phyloP scores from a whole-genome alignment of 495 filamentous ascomycete species.

The Neurospora sp. region DNA sequence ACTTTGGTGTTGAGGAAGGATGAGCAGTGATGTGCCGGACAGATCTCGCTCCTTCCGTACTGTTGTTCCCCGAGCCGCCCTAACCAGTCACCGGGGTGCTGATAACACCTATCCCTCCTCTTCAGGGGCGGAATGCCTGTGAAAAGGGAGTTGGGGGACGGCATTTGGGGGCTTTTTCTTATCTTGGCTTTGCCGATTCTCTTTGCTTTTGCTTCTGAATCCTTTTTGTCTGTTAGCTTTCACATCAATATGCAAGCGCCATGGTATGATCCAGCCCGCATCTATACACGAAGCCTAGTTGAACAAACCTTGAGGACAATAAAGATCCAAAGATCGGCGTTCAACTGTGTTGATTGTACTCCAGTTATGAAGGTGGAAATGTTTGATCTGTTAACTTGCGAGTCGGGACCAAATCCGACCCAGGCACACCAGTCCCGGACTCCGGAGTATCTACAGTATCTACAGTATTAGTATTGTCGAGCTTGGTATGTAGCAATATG shows the following conservation, averaged over 20 bases:
- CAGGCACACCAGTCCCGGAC: not conserved
- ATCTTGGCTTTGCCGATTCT: not conserved
- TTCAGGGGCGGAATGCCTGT: not conserved
- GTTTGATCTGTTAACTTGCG: not conserved
- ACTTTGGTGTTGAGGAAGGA: not conserved
- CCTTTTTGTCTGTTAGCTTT: not conserved
- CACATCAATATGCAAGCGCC: not conserved
- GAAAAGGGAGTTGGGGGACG: not conserved
- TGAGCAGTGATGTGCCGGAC: not conserved
- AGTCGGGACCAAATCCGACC: not conserved
- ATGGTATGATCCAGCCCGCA: not conserved
- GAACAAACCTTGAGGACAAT: not conserved
- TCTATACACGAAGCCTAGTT: not conserved
- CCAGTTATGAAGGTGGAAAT: too few relatives aligned
- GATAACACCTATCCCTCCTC: not conserved
- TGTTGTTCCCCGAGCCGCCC: not conserved
- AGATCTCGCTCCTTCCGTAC: not conserved
- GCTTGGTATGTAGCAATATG: not conserved
- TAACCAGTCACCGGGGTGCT: not conserved
- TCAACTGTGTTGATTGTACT: not conserved
- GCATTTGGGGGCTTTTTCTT: not conserved
- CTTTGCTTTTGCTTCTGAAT: not conserved
- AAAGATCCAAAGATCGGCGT: not conserved
- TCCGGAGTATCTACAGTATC: not conserved
- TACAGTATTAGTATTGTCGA: not conserved